Evolutionary conservation across 805 yeast species (phyloP).

Genomic region (Metschnikowia amazonensis): DNA sequence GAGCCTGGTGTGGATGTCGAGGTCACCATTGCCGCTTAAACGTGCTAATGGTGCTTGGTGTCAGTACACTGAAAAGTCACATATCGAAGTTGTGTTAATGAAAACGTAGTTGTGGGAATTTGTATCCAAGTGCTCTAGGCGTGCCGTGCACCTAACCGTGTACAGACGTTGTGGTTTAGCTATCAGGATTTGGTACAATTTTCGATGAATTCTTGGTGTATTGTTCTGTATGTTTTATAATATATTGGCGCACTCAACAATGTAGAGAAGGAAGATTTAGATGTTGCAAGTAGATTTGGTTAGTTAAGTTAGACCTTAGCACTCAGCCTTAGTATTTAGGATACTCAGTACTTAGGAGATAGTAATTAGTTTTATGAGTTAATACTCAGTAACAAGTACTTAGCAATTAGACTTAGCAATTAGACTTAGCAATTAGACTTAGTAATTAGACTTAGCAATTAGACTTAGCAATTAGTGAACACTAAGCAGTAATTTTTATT

Average conservation of each 20-base stretch:
- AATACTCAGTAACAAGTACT: too few relatives aligned
- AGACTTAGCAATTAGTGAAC: too few relatives aligned
- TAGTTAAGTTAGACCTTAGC: too few relatives aligned
- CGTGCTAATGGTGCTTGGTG: conserved; percentile 11
- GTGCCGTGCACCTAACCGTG: conserved; percentile 48
- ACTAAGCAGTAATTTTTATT: too few relatives aligned
- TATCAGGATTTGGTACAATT: conserved; percentile 48
- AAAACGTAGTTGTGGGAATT: conserved; percentile 8
- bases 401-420: too few relatives aligned
- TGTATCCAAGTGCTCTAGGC: conserved; percentile 54
- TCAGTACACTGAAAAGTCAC: conserved; percentile 1
- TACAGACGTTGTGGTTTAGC: conserved; percentile 58
- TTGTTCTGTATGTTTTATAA: conserved; percentile 8
- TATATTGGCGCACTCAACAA: conserved; percentile 6
- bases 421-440: too few relatives aligned
- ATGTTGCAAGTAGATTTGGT: too few relatives aligned
- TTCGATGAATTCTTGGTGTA: conserved; percentile 13
- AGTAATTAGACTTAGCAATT: too few relatives aligned
- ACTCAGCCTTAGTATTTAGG: too few relatives aligned
- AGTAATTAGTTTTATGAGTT: too few relatives aligned
- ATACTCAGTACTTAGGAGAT: too few relatives aligned
- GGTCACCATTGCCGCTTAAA: conserved; percentile 83
- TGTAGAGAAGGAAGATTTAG: background rate
- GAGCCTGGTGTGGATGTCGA: conserved; percentile 99
- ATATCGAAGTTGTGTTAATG: conserved; percentile 17